Evolutionary conservation across 495 filamentous ascomycete genomes (phyloP).

Genomic region (Tricharina praecox): DNA sequence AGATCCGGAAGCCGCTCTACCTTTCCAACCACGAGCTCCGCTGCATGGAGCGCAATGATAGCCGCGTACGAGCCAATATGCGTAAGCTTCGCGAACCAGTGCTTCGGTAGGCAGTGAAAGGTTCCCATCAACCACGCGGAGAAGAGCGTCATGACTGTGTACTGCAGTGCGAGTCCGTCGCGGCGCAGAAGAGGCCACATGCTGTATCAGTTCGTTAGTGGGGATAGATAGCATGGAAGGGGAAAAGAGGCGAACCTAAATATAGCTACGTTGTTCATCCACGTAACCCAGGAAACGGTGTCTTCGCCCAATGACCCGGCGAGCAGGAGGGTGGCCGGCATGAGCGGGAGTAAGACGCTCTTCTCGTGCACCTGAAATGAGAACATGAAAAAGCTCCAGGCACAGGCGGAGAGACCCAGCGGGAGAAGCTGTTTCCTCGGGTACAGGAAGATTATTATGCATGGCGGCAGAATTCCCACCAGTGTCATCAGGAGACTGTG

Average conservation of each 20-base stretch:
- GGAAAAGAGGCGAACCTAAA: constrained; percentile 45
- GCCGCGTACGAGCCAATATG: constrained; percentile 58
- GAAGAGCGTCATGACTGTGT: constrained; percentile 60
- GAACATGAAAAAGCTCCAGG: constrained; percentile 95
- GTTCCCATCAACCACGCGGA: constrained; percentile 77
- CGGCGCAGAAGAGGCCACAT: constrained; percentile 78
- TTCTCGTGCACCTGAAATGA: constrained; percentile 98
- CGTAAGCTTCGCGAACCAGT: constrained; percentile 47
- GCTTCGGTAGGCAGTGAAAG: constrained; percentile 44
- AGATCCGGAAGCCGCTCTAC: constrained; percentile 71
- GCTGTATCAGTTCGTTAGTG: constrained; percentile 30
- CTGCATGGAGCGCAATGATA: constrained; percentile 65
- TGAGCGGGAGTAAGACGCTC: constrained; percentile 73
- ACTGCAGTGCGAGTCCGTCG: constrained; percentile 70
- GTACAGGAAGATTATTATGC: constrained; percentile 57
- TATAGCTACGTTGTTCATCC: constrained; percentile 73
- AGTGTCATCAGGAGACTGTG: constrained; percentile 52
- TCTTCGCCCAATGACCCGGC: constrained; percentile 59
- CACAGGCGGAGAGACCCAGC: constrained; percentile 57
- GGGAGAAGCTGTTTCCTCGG: constrained; percentile 63
- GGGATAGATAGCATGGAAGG: too few species aligned
- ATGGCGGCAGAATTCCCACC: constrained; percentile 57
- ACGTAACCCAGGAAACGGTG: constrained; percentile 75
- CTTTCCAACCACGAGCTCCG: constrained; percentile 48
- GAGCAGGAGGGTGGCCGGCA: constrained; percentile 79